Evolutionary conservation across 192 early-diverging fungal genomes (phyloP).

Genomic region (Entomortierella lignicola): DNA sequence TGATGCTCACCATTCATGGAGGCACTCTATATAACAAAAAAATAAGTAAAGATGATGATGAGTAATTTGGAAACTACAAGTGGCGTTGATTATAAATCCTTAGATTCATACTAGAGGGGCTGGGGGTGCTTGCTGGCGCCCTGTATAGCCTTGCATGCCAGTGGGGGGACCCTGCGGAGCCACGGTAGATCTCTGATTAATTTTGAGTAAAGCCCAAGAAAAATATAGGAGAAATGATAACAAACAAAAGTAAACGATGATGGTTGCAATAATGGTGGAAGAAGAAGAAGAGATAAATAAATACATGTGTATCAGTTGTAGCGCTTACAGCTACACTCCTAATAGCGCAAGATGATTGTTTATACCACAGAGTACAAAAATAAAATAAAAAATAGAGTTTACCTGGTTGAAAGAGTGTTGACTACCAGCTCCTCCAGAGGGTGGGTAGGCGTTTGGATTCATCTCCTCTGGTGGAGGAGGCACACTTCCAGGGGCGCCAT

Average conservation of each 20-base stretch:
- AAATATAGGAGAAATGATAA: not conserved
- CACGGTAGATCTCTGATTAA: slow-evolving; percentile 30
- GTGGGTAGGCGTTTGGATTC: slow-evolving; percentile 34
- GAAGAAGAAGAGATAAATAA: not conserved
- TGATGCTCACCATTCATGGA: slow-evolving; percentile 35
- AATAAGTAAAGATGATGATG: not conserved
- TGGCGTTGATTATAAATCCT: not conserved
- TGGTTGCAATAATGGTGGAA: not conserved
- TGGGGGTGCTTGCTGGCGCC: slow-evolving; percentile 43
- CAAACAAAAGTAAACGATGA: not conserved
- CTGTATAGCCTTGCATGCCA: slow-evolving; percentile 50
- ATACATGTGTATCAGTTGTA: not conserved
- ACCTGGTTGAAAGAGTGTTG: slow-evolving; percentile 47
- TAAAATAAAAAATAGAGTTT: not conserved
- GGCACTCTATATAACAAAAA: slow-evolving; percentile 6
- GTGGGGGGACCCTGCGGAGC: slow-evolving; percentile 49
- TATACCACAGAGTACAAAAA: not conserved
- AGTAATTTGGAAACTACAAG: too few species aligned
- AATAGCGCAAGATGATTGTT: not conserved
- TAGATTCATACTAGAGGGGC: slow-evolving; percentile 23
- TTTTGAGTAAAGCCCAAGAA: not conserved
- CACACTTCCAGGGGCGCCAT: slow-evolving; percentile 21
- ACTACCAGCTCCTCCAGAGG: slow-evolving; percentile 18
- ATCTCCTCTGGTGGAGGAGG: slow-evolving; percentile 46
- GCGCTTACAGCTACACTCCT: not conserved